Evolutionary conservation across 768 basidiomycete genomes (phyloP).

Genomic region (Kwoniella shandongensis): DNA sequence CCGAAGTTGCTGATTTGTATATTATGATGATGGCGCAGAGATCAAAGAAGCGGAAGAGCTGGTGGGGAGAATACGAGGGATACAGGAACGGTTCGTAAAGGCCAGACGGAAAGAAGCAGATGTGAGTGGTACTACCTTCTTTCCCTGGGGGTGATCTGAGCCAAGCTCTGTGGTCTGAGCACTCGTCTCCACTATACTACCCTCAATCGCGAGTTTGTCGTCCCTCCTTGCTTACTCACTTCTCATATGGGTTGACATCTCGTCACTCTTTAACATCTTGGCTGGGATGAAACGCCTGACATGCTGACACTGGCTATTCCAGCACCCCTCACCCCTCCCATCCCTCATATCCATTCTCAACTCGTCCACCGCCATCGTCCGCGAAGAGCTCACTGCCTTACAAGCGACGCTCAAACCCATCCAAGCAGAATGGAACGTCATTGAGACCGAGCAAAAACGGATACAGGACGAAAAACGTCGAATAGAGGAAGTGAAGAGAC

Average conservation of each 20-base stretch:
- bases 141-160: not conserved
- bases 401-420: slow-evolving; percentile 7
- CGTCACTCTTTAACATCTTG: not conserved
- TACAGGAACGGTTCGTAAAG: slow-evolving; percentile 18
- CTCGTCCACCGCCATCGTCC: slow-evolving; percentile 6
- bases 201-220: not conserved
- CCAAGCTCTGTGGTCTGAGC: not conserved
- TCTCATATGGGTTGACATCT: not conserved
- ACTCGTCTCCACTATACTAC: not conserved
- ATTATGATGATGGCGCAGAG: no score
- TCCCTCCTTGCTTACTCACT: not conserved
- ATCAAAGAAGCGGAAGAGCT: slow-evolving; percentile 13
- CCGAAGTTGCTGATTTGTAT: not conserved
- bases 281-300: no score
- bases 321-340: slow-evolving; percentile 19
- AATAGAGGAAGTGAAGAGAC: slow-evolving; percentile 3
- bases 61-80: slow-evolving; percentile 6
- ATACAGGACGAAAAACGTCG: slow-evolving; percentile 10
- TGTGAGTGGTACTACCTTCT: slow-evolving; percentile 15
- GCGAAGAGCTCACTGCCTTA: slow-evolving; percentile 20
- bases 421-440: slow-evolving; percentile 5
- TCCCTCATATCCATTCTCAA: slow-evolving; percentile 13
- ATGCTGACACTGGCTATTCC: no score
- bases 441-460: slow-evolving; percentile 8
- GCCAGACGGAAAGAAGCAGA: slow-evolving; percentile 13